Evolutionary conservation across 2,329 filamentous ascomycete species (phyloP).

Genomic region (Penicillium sp.): DNA sequence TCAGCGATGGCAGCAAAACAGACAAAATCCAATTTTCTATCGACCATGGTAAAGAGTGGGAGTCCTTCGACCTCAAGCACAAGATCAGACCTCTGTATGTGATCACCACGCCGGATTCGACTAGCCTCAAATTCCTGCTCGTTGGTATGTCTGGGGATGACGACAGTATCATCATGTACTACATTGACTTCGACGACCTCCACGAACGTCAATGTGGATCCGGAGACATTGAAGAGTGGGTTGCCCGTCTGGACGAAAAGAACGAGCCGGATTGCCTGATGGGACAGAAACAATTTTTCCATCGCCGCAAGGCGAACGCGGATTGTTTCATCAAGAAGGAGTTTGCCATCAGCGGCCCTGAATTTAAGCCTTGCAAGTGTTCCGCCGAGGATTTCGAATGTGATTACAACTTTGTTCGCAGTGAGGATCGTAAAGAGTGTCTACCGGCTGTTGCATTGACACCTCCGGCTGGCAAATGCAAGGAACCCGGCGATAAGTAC

Average conservation of each 20-base stretch:
- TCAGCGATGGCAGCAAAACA: constrained; percentile 66
- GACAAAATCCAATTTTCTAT: constrained; percentile 72
- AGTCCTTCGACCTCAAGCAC: constrained; percentile 65
- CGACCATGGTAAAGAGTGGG: constrained; percentile 85
- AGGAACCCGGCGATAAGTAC: constrained; percentile 69
- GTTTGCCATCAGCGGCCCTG: constrained; percentile 73
- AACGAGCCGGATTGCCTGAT: constrained; percentile 85
- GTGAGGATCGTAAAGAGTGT: constrained; percentile 67
- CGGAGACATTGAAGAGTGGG: constrained; percentile 77
- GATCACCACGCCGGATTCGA: constrained; percentile 89
- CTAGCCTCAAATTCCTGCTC: constrained; percentile 85
- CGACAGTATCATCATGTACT: constrained; percentile 61
- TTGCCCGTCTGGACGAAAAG: constrained; percentile 75
- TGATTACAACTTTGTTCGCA: constrained; percentile 82
- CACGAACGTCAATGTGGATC: constrained; percentile 76
- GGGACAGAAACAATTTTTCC: constrained; percentile 89
- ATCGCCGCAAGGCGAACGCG: constrained; percentile 78
- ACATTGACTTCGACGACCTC: constrained; percentile 79
- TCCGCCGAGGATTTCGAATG: constrained; percentile 87
- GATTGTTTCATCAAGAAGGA: constrained; percentile 86
- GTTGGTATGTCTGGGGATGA: constrained; percentile 59
- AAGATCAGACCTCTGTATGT: constrained; percentile 71
- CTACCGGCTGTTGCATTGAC: constrained; percentile 61
- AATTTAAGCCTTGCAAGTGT: constrained; percentile 76
- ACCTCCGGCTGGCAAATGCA: constrained; percentile 71